phyloP scores from a whole-genome alignment of 1,139 yeast species.

The Saccharomyces hybrid region DNA sequence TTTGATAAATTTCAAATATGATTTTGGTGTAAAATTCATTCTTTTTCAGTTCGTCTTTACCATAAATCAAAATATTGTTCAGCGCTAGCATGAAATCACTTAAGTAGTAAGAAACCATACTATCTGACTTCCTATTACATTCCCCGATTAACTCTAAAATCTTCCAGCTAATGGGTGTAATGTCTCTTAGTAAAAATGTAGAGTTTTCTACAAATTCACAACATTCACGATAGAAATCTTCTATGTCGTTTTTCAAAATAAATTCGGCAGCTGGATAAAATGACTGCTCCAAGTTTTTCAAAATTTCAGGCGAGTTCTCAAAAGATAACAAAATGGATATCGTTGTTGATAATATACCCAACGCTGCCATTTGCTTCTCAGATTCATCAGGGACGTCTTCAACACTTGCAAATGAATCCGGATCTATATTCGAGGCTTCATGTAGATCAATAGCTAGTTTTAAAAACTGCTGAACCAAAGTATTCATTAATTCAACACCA shows the following conservation, averaged over 20 bases:
- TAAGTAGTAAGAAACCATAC: slow-evolving; percentile 45
- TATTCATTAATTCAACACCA: slow-evolving; percentile 78
- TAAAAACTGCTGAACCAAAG: slow-evolving; percentile 72
- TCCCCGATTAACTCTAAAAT: slow-evolving; percentile 49
- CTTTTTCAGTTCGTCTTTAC: slow-evolving; percentile 43
- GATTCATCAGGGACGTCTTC: slow-evolving; percentile 42
- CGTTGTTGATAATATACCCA: slow-evolving; percentile 80
- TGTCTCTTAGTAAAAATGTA: slow-evolving; percentile 61
- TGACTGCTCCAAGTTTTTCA: slow-evolving; percentile 61
- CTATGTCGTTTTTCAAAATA: slow-evolving; percentile 56
- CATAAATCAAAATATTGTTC: slow-evolving; percentile 72
- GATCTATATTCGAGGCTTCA: slow-evolving; percentile 49
- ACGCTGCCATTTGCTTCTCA: slow-evolving; percentile 81
- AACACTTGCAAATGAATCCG: slow-evolving; percentile 39
- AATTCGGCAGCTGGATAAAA: slow-evolving; percentile 65
- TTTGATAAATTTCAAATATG: slow-evolving; percentile 25
- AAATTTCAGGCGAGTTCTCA: slow-evolving; percentile 68
- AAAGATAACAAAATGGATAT: slow-evolving; percentile 80
- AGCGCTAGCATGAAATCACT: slow-evolving; percentile 74
- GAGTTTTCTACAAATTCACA: slow-evolving; percentile 83
- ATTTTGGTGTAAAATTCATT: slow-evolving; percentile 28
- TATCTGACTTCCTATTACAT: slow-evolving; percentile 48
- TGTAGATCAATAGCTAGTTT: slow-evolving; percentile 62
- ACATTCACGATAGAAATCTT: slow-evolving; percentile 75
- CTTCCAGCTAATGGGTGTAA: slow-evolving; percentile 74